Conservation (phyloP, 2,329 filamentous ascomycete species). For the Xylaria sp. region DNA sequence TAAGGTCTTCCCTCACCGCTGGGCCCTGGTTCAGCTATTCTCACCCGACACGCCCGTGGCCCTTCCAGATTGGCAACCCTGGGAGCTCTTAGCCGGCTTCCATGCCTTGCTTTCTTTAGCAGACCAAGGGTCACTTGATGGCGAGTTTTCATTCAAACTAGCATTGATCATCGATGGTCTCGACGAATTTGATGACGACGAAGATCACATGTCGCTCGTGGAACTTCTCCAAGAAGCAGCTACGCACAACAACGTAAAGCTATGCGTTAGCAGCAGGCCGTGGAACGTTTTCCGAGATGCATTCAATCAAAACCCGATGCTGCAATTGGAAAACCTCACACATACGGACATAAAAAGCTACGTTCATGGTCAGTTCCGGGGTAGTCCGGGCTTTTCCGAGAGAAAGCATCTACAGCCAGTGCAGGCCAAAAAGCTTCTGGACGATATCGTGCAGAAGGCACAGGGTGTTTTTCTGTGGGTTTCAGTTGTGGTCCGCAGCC, state of each 20-base stretch:
- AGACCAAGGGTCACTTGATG: background rate
- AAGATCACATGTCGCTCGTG: constrained; percentile 1
- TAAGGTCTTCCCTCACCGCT: constrained; percentile 15
- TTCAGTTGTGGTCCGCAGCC: constrained; percentile 23
- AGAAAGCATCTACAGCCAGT: background rate
- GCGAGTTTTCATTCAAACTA: constrained; percentile 3
- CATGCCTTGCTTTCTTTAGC: background rate
- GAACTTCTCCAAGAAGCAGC: constrained; percentile 4
- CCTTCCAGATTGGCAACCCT: constrained; percentile 8
- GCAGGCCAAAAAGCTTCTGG: constrained; percentile 7
- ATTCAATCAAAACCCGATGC: constrained; percentile 35
- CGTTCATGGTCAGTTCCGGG: constrained; percentile 36
- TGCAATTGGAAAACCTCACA: constrained; percentile 44
- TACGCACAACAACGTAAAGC: background rate
- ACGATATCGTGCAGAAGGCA: constrained; percentile 13
- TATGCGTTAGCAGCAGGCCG: constrained; percentile 44
- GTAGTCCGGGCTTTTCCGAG: constrained; percentile 10
- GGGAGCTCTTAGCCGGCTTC: constrained; percentile 18
- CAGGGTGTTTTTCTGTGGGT: constrained; percentile 41
- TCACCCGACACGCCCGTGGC: background rate
- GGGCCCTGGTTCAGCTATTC: constrained; percentile 17
- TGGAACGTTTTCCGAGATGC: constrained; percentile 42
- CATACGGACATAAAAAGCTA: constrained; percentile 41
- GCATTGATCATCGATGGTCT: constrained; percentile 24
- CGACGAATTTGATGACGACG: constrained; percentile 5